Percentiles rank a stretch among this genome's conserved stretches.
These are phyloP conservation scores for Fusarium setosum DNA, from an alignment of 2,329 filamentous ascomycete genomes.

Conservation along the genomic window DNA sequence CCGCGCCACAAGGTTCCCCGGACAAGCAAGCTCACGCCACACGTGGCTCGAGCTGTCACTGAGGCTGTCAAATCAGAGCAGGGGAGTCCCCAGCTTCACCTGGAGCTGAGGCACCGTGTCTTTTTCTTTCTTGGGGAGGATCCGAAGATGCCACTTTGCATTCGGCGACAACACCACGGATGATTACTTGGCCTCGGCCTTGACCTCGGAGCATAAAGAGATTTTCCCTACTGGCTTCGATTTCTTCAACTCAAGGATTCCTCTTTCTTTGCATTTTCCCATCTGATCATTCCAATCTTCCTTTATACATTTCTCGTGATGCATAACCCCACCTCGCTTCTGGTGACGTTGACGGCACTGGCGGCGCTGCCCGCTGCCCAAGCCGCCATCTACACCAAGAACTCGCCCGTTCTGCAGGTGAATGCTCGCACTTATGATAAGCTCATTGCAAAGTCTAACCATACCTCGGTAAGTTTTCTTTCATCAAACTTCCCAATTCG, in stretches of 20 bases:
- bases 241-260: background rate
- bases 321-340: constrained; percentile 63
- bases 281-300: background rate
- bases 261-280: background rate
- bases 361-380: constrained; percentile 73
- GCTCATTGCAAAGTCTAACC: constrained; percentile 87
- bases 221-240: background rate
- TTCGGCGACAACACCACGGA: constrained; percentile 21
- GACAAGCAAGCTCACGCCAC: constrained; percentile 33
- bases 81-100: constrained; percentile 29
- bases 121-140: constrained; percentile 40
- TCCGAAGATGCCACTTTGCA: constrained; percentile 45
- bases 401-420: constrained; percentile 87
- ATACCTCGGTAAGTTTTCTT: constrained; percentile 80
- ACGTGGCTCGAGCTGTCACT: constrained; percentile 37
- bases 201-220: constrained; percentile 18
- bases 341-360: constrained; percentile 64
- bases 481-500: background rate
- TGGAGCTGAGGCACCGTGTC: constrained; percentile 42
- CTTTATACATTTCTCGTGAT: constrained; percentile 51
- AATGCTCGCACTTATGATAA: constrained; percentile 82
- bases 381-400: constrained; percentile 85
- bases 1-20: constrained; percentile 33
- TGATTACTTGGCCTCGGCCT: constrained; percentile 14
- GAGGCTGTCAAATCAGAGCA: constrained; percentile 25